Evolutionary conservation across 2,329 filamentous ascomycete genomes (phyloP).

Genomic region (Macrophomina phaseolina): DNA sequence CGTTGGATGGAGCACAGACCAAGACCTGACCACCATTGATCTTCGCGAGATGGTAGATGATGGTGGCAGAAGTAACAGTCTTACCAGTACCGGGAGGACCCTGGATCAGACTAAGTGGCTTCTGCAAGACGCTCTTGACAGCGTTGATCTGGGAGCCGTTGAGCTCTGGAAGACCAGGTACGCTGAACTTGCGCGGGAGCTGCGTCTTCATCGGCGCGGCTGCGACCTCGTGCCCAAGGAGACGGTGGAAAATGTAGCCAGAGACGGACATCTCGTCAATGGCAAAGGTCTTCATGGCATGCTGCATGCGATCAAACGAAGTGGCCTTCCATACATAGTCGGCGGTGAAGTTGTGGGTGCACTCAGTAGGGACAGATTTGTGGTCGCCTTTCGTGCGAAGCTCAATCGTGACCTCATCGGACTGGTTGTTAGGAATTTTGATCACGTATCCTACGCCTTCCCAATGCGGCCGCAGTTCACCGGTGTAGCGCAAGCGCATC

Average conservation of each 20-base stretch:
- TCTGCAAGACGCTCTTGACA: slow-evolving; percentile 92
- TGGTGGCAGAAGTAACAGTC: slow-evolving; percentile 97
- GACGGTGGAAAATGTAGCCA: slow-evolving; percentile 96
- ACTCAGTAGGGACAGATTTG: slow-evolving; percentile 93
- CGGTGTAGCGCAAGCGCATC: slow-evolving; percentile 96
- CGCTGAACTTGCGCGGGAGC: slow-evolving; percentile 95
- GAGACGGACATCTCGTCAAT: slow-evolving; percentile 98
- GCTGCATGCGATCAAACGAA: slow-evolving; percentile 98
- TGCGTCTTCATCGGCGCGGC: slow-evolving; percentile 94
- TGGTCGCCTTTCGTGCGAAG: slow-evolving; percentile 93
- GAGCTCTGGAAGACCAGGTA: slow-evolving; percentile 89
- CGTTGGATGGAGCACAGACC: slow-evolving; percentile 96
- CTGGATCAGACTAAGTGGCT: slow-evolving; percentile 93
- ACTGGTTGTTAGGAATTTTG: slow-evolving; percentile 99
- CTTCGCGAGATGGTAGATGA: slow-evolving; percentile 97
- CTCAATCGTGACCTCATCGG: slow-evolving; percentile 95
- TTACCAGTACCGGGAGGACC: slow-evolving; percentile 97
- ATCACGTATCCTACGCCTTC: slow-evolving; percentile 98
- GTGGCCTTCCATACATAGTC: slow-evolving; percentile 99
- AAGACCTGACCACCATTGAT: slow-evolving; percentile 93
- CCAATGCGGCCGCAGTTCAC: slow-evolving; percentile 89
- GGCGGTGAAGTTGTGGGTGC: slow-evolving; percentile 96
- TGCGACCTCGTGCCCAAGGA: slow-evolving; percentile 93
- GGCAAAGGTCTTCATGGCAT: slow-evolving; percentile 98
- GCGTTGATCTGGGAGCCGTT: slow-evolving; percentile 96